Percentiles rank a stretch among this genome's conserved stretches.
Evolutionary conservation across 805 yeast genomes (phyloP).

Genomic region (Starmerella stellata): DNA sequence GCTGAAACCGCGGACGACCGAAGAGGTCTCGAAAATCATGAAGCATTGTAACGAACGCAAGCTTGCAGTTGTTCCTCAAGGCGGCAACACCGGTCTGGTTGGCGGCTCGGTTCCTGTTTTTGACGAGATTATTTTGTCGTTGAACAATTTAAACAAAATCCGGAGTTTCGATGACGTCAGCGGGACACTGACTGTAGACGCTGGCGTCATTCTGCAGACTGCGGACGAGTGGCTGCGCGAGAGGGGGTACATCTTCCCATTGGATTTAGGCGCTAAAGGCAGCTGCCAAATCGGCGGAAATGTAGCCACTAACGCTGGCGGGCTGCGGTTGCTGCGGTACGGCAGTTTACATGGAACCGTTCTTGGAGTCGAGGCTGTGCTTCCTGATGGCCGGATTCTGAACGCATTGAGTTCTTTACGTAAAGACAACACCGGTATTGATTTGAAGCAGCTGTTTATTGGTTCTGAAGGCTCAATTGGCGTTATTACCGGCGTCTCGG

Average conservation of each 20-base stretch:
- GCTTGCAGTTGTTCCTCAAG: slow-evolving; percentile 84
- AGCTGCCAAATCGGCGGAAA: slow-evolving; percentile 91
- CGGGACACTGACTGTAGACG: slow-evolving; percentile 73
- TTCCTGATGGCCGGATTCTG: slow-evolving; percentile 68
- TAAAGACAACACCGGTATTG: slow-evolving; percentile 91
- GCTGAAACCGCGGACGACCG: slow-evolving; percentile 60
- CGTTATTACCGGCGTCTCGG: slow-evolving; percentile 72
- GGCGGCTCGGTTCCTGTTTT: slow-evolving; percentile 88
- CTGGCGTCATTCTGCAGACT: slow-evolving; percentile 70
- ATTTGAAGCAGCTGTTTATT: slow-evolving; percentile 75
- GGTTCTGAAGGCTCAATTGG: slow-evolving; percentile 91
- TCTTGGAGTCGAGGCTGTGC: slow-evolving; percentile 73
- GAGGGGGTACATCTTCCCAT: slow-evolving; percentile 76
- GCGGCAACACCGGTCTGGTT: slow-evolving; percentile 90
- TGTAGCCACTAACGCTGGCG: slow-evolving; percentile 95
- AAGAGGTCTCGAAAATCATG: slow-evolving; percentile 56
- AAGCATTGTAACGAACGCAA: slow-evolving; percentile 61
- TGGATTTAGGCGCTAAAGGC: slow-evolving; percentile 90
- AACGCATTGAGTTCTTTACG: slow-evolving; percentile 68
- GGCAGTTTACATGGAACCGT: slow-evolving; percentile 87
- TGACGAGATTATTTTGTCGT: slow-evolving; percentile 65
- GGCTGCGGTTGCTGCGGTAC: slow-evolving; percentile 65
- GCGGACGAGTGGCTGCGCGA: slow-evolving; percentile 67
- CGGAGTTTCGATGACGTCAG: slow-evolving; percentile 63
- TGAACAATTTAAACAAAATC: slow-evolving; percentile 53